Base-by-base conservation (phyloP, 768 basidiomycete species). In the Tylopilus plumbeoviolaceoides region DNA sequence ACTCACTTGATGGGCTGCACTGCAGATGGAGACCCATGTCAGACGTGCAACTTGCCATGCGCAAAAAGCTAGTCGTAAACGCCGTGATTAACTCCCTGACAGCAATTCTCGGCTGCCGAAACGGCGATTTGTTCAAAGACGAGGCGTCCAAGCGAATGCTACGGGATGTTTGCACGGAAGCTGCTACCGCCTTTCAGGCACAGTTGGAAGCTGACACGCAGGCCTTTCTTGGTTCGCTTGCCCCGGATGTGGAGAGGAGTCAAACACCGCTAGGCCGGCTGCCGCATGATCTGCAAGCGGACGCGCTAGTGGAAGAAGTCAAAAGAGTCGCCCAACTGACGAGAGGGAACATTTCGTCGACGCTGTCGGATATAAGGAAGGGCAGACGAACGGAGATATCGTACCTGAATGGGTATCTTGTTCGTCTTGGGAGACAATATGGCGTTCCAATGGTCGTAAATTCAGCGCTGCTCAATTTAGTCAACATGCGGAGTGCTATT, bases 51-150 rank as follows among this genome's bases (percentile, higher is more conserved):
- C 72, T 83, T 28, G 73, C 77, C 21, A 80, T 94, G 72, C 84
- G 87, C 36, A 83, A 82, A 55, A 94, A 93, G 71, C 72, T 97
- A 41, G 90, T 85, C 28, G 80, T 89, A 53, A 91, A 95, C 65
- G 74, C 84, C 12, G 77, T 84, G 59, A 81, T 98, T 68, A 93
- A 97, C 63, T 85, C 95, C 2, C 77, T 98, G 51, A 90, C 93
- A 0, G 88, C 91, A 9, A 65, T 98, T 21, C 72, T 92, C 56
- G 82, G 82, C 28, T 88, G 92, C 62, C 76, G 80, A 47, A 95
- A 95, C 65, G 92, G 91, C 17, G 82, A 83, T 1, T 68, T 95
- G 18, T 78, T 89, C 63, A 66, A 66, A 7, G 70, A 78, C 9
- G 47, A 60, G 1, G 68, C 72, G 12, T 77, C 83, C 2, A 57